phyloP scores from a whole-genome alignment of 2,329 filamentous ascomycete genomes.

The Fusarium mexicanum region DNA sequence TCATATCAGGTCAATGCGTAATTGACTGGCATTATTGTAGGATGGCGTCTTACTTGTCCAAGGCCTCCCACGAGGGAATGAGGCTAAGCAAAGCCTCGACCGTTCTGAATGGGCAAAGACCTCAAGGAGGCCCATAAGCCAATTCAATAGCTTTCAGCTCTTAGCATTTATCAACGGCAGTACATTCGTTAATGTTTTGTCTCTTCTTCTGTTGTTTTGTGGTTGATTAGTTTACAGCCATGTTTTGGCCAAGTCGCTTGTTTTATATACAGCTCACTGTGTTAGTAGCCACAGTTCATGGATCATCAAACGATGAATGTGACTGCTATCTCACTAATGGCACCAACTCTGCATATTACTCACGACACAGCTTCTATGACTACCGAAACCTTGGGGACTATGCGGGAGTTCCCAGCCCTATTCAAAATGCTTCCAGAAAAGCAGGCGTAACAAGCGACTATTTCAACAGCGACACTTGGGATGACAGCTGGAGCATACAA shows the following conservation, averaged over 20 bases:
- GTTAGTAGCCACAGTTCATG: not conserved
- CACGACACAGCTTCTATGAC: slow-evolving; percentile 60
- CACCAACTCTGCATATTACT: slow-evolving; percentile 54
- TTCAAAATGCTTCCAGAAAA: slow-evolving; percentile 44
- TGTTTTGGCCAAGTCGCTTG: slow-evolving; percentile 10
- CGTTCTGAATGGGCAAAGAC: slow-evolving; percentile 13
- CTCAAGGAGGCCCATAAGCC: not conserved
- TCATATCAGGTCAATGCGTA: no score
- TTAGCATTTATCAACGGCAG: not conserved
- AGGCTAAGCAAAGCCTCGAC: slow-evolving; percentile 36
- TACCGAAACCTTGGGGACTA: slow-evolving; percentile 56
- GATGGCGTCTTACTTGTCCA: not conserved
- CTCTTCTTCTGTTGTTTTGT: not conserved
- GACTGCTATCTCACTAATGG: slow-evolving; percentile 61
- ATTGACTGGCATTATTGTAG: not conserved
- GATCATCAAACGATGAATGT: slow-evolving; percentile 48
- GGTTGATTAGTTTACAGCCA: not conserved
- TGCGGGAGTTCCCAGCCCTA: slow-evolving; percentile 48
- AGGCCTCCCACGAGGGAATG: slow-evolving; percentile 20
- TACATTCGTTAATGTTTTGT: not conserved
- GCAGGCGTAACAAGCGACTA: slow-evolving; percentile 50
- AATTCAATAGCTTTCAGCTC: not conserved
- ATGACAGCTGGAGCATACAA: slow-evolving; percentile 51
- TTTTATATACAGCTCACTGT: slow-evolving; percentile 8
- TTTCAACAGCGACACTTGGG: slow-evolving; percentile 51